A percentile compares a stretch with the other conserved stretches of the same genome.
Conservation (phyloP, 2,329 filamentous ascomycete genomes). For the Lasiodiplodia sp. region DNA sequence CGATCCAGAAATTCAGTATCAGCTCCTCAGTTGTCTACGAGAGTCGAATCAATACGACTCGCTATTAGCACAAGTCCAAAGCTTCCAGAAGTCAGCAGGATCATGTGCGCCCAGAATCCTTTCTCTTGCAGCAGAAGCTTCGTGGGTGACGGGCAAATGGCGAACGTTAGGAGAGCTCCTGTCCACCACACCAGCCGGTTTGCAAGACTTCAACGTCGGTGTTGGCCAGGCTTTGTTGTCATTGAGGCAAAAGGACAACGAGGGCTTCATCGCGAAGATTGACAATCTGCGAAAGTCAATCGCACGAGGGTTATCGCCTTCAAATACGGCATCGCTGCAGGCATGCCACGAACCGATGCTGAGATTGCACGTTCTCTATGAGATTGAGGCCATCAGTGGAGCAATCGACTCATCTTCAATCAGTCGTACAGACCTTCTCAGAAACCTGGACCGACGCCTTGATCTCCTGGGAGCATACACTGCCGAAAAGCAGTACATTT, state of each 20-base stretch:
- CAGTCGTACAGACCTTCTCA: slow-evolving; percentile 52
- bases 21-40: slow-evolving; percentile 85
- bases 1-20: slow-evolving; percentile 78
- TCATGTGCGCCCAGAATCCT: slow-evolving; percentile 61
- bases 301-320: slow-evolving; percentile 75
- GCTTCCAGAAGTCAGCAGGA: slow-evolving; percentile 61
- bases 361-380: slow-evolving; percentile 84
- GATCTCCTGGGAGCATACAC: slow-evolving; percentile 88
- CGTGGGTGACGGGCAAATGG: slow-evolving; percentile 90
- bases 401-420: slow-evolving; percentile 36
- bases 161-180: slow-evolving; percentile 72
- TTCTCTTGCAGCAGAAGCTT: slow-evolving; percentile 87
- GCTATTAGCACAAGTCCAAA: slow-evolving; percentile 84
- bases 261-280: slow-evolving; percentile 65
- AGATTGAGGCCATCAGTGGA: slow-evolving; percentile 79
- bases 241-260: slow-evolving; percentile 60
- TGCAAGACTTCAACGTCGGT: slow-evolving; percentile 80
- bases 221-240: slow-evolving; percentile 73
- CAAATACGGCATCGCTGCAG: slow-evolving; percentile 80
- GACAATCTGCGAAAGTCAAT: slow-evolving; percentile 72
- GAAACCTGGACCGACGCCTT: slow-evolving; percentile 76
- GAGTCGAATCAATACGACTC: slow-evolving; percentile 96
- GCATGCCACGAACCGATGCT: slow-evolving; percentile 85
- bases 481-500: slow-evolving; percentile 89
- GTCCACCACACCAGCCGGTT: slow-evolving; percentile 52